Evolutionary conservation across 2,329 filamentous ascomycete species (phyloP).

Genomic region (Aureobasidium sp.): DNA sequence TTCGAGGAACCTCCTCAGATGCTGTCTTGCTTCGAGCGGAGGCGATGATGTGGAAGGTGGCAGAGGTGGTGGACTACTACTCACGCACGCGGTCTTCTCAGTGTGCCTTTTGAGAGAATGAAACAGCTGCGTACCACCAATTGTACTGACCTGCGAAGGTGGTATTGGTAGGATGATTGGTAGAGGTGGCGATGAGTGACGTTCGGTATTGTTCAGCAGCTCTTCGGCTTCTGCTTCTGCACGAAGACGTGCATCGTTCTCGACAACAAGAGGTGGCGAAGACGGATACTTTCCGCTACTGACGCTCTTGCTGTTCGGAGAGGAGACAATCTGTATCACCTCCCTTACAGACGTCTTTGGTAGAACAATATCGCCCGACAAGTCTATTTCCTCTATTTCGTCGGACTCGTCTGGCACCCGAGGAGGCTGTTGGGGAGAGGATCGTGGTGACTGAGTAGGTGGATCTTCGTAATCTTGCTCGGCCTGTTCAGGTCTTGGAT

Average conservation of each 20-base stretch:
- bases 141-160: constrained; percentile 8
- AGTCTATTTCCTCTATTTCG: constrained; percentile 9
- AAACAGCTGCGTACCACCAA: constrained; percentile 1
- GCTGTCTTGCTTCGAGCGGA: background rate
- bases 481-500: background rate
- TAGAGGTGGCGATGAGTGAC: background rate
- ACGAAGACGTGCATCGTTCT: background rate
- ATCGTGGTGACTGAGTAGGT: background rate
- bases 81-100: background rate
- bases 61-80: background rate
- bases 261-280: constrained; percentile 4
- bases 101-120: background rate
- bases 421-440: background rate
- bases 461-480: background rate
- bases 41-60: constrained; percentile 1
- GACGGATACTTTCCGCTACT: constrained; percentile 13
- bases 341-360: background rate
- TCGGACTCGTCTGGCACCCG: background rate
- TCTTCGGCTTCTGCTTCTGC: background rate
- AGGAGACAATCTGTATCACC: constrained; percentile 2
- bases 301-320: constrained; percentile 10
- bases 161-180: constrained; percentile 2
- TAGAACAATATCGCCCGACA: background rate
- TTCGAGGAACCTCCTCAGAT: background rate
- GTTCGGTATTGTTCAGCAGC: background rate